Evolutionary conservation across 352 stramenopile species (phyloP).

Genomic region (Hyaloperonospora arabidopsidis): DNA sequence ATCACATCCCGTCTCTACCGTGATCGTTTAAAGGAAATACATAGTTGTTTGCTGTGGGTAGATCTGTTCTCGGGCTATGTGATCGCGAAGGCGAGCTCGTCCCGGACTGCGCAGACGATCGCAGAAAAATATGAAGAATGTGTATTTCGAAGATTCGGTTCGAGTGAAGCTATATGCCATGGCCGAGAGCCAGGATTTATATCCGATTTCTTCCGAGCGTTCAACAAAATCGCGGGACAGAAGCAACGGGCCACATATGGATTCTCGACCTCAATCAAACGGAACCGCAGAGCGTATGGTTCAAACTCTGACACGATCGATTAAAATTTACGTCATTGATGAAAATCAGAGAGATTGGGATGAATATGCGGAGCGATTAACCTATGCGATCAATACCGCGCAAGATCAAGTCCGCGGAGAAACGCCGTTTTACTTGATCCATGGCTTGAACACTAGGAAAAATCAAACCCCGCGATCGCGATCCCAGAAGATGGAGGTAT

Average conservation of each 20-base stretch:
- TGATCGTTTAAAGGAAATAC: neutral
- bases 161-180: too few relatives aligned
- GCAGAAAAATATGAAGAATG: too few relatives aligned
- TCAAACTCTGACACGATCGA: slow-evolving; percentile 11
- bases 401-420: neutral
- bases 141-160: too few relatives aligned
- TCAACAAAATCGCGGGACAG: neutral
- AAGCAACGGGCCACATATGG: neutral
- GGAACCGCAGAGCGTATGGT: neutral
- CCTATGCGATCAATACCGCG: slow-evolving; percentile 20
- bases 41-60: neutral
- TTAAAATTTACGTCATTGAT: slow-evolving; percentile 8
- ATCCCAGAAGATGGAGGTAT: too few relatives aligned
- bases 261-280: slow-evolving; percentile 3
- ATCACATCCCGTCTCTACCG: neutral
- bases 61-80: too few relatives aligned
- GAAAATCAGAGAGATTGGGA: slow-evolving; percentile 19
- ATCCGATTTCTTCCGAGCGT: neutral
- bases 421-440: neutral
- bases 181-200: neutral
- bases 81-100: too few relatives aligned
- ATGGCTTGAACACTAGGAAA: neutral
- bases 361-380: slow-evolving; percentile 20
- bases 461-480: too few relatives aligned
- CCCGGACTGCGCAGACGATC: too few relatives aligned